Conservation (phyloP, 163 green algal genomes). For the Trebouxiophyceae sp. region DNA sequence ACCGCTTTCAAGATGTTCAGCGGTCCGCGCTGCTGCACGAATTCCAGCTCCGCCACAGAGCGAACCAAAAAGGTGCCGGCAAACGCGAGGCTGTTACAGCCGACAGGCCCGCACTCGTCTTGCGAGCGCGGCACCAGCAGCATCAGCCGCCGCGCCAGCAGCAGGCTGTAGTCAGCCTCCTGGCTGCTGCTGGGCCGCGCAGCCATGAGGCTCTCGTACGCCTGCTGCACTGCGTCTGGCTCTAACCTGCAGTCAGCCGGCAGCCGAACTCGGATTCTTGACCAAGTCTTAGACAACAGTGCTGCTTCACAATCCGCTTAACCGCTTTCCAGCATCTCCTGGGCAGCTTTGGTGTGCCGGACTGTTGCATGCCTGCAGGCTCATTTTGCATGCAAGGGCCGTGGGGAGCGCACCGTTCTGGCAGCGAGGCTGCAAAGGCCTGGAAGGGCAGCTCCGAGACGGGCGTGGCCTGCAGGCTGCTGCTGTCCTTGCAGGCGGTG, state of each 20-base stretch:
- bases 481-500: too few relatives aligned
- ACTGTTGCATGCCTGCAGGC: neutral
- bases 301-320: too few relatives aligned
- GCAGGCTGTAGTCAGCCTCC: slow-evolving; percentile 56
- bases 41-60: neutral
- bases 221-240: too few relatives aligned
- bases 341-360: too few relatives aligned
- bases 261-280: too few relatives aligned
- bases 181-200: neutral
- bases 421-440: slow-evolving; percentile 26
- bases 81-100: slow-evolving; percentile 34
- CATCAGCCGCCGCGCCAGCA: slow-evolving; percentile 52
- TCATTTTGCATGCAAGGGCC: neutral
- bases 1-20: neutral
- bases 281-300: too few relatives aligned
- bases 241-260: too few relatives aligned
- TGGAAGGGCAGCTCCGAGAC: slow-evolving; percentile 41
- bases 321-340: too few relatives aligned
- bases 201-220: neutral
- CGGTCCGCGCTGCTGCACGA: neutral
- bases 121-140: slow-evolving; percentile 52
- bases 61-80: slow-evolving; percentile 19
- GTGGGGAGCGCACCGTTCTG: neutral
- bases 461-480: slow-evolving; percentile 6
- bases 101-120: slow-evolving; percentile 35